Base-by-base conservation (phyloP, 2,329 filamentous ascomycete genomes). In the Phyllachora maydis region DNA sequence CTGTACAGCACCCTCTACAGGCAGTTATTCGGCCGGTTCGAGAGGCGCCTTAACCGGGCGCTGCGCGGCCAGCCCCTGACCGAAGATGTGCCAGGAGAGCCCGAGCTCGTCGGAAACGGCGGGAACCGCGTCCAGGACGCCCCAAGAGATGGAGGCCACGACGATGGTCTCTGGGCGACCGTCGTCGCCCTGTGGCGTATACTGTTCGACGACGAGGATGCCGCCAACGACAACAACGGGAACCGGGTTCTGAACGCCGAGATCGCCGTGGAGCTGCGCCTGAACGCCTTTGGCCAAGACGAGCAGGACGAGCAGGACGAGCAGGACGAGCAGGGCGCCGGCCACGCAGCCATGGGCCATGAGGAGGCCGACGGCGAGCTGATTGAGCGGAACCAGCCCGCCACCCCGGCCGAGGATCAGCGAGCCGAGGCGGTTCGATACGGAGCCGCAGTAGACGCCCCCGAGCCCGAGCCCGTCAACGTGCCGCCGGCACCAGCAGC, bases 31-130 rank as follows among this genome's bases (percentile, higher is more conserved):
- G 46, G 49, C 6, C 41, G 44, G 1, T 48, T 59, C 14, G 60
- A 67, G 35, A 43, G 41, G 19, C 51, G 45, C 16, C 53, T 65
- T 15, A 59, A 63, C 38, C 35, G 50, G 24, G 42, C 49, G 18
- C 44, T 65, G 16, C 38, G 47, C n/a, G 50, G 53, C 5, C 30
- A 36, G 8, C 35, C 34, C 3, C 26, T 30, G 1, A 27, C 24
- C 4, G 41, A 40, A 8, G 38, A 39, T 8, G 21, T 28, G 5
- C 26, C 25, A 2, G 28, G 27, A 11, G 28, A 15, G 3, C 13
- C 8, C 8, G 23, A 22, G 3, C 16, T 8, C 14, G 9, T n/a
- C n/a, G n/a, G n/a, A n/a, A n/a, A n/a, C n/a, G n/a, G n/a, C n/a
- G n/a, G n/a, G n/a, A n/a, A n/a, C n/a, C n/a, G n/a, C n/a, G n/a